Evolutionary conservation across 176 grass and related monocot genomes (phyloP).

Genomic region (Aegilops speltoides): DNA sequence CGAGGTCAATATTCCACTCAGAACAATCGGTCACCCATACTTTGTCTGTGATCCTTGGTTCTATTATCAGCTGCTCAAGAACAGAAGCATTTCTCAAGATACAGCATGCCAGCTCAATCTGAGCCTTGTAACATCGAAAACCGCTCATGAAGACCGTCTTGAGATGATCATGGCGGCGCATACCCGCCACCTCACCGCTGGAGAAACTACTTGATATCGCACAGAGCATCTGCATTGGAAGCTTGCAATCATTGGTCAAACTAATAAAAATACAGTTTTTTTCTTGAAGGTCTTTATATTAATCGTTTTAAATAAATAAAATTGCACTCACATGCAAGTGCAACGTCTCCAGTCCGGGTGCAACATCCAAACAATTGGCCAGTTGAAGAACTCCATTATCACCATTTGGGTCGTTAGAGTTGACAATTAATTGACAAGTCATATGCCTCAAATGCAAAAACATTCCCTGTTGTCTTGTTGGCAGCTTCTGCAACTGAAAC

Average conservation of each 20-base stretch:
- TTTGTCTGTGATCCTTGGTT: not conserved
- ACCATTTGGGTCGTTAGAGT: not conserved
- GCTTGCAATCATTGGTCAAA: too few relatives aligned
- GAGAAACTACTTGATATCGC: accelerated
- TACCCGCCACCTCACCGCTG: not conserved
- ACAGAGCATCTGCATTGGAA: not conserved
- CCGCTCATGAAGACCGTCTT: slow-evolving; percentile 9
- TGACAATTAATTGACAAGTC: not conserved
- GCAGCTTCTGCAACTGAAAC: slow-evolving; percentile 17
- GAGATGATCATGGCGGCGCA: not conserved
- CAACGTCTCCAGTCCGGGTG: not conserved
- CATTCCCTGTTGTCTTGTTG: not conserved
- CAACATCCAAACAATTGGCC: not conserved
- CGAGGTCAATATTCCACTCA: not conserved
- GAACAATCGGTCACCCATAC: not conserved
- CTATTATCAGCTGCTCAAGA: not conserved
- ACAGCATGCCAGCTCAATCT: not conserved
- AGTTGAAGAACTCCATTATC: not conserved
- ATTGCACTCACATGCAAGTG: slow-evolving; percentile 8
- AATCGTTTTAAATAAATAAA: not conserved
- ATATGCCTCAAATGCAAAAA: slow-evolving; percentile 5
- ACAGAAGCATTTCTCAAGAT: not conserved
- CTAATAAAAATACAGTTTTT: not conserved
- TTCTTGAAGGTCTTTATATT: not conserved
- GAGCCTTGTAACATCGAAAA: slow-evolving; percentile 9